Evolutionary conservation across 2,329 filamentous ascomycete genomes (phyloP), one percentile per base, ranked within the genome.

Genomic region (Xylariaceae sp.): DNA sequence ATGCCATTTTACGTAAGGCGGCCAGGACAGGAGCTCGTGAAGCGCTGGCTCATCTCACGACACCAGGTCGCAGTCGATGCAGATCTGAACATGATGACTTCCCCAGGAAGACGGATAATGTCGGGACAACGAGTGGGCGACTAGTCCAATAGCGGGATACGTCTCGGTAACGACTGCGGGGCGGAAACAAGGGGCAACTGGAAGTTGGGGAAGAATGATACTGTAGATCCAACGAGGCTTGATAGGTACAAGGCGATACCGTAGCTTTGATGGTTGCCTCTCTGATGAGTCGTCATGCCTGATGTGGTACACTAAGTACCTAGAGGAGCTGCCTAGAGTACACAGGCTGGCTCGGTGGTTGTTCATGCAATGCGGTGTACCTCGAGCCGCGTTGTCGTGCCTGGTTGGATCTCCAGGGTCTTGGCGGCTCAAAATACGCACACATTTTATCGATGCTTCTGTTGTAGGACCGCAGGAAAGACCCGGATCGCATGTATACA

Each of bases 51-150:
- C 16, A 15, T 15, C 13, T 34, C 11, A 26, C 22, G n/a, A 15
- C 18, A 12, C n/a, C 19, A 17, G 4, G 18, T 38, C 29, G 28
- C 19, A 29, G 17, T 28, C 36, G 19, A 34, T 28, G 26, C 30
- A 31, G n/a, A 17, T 34, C 16, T 15, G 19, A 9, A 36, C 17
- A 24, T 26, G 16, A 32, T 17, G 33, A 13, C 11, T 51, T 49
- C 49, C 49, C 49, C 47, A 44, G 47, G 45, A 45, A 45, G 32
- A 37, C 49, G 49, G 49, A 38, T 15, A 43, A 48, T 43, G n/a
- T 45, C 49, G 49, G 49, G 41, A 41, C 17, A 32, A 31, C 28
- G 24, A 28, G 13, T 8, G 15, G 33, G 13, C 24, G 29, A 22
- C 28, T 38, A 18, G 26, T 28, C 28, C 37, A 19, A 22, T 30